A percentile compares a stretch with the other conserved stretches of the same genome.
These are phyloP conservation scores for Kwoniella mangroviensis DNA, from an alignment of 768 basidiomycete genomes.

Conservation along the genomic window DNA sequence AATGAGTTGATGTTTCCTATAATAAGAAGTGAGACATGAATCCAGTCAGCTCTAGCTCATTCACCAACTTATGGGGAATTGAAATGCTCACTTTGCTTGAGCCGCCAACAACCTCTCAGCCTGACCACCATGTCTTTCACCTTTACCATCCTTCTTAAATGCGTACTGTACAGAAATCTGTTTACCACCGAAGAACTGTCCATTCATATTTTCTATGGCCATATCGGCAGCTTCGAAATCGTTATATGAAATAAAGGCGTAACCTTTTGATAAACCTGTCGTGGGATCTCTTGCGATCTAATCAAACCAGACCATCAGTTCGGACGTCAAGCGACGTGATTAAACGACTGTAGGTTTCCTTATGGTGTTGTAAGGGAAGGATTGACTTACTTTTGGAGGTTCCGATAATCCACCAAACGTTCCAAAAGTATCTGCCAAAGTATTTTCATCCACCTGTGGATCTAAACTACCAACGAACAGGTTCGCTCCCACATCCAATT, in stretches of 20 bases:
- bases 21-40: slow-evolving; percentile 51
- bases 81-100: slow-evolving; percentile 72
- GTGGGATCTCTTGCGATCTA: slow-evolving; percentile 90
- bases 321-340: neutral
- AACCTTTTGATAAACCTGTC: slow-evolving; percentile 87
- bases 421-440: slow-evolving; percentile 92
- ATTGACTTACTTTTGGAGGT: slow-evolving; percentile 55
- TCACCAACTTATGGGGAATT: neutral
- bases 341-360: neutral
- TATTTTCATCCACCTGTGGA: slow-evolving; percentile 88
- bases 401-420: slow-evolving; percentile 66
- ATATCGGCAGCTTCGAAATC: slow-evolving; percentile 97
- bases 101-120: slow-evolving; percentile 96
- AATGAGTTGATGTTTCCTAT: slow-evolving; percentile 68
- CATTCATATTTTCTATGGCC: slow-evolving; percentile 95
- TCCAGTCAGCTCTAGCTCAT: neutral
- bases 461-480: slow-evolving; percentile 95
- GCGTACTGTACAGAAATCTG: slow-evolving; percentile 96
- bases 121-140: slow-evolving; percentile 93
- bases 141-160: slow-evolving; percentile 99
- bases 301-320: neutral
- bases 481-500: slow-evolving; percentile 96
- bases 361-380: too few species aligned
- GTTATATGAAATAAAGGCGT: slow-evolving; percentile 95
- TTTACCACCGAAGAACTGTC: slow-evolving; percentile 98